phyloP scores from a whole-genome alignment of 768 basidiomycete genomes.

The Boletus sp. region DNA sequence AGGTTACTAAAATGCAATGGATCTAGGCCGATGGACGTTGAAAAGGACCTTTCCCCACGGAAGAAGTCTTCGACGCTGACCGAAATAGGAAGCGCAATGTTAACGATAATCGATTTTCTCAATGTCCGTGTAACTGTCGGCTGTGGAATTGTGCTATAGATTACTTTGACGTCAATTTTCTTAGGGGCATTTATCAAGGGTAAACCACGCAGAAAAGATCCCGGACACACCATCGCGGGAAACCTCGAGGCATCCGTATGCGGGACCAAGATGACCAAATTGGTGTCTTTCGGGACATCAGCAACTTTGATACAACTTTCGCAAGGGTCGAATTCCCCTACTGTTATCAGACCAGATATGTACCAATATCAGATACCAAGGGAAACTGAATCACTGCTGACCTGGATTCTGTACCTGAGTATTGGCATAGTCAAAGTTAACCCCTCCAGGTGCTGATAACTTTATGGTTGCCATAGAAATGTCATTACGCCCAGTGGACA shows the following conservation, averaged over 20 bases:
- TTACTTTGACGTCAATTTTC: slow-evolving; percentile 67
- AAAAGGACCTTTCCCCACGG: slow-evolving; percentile 66
- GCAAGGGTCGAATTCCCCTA: slow-evolving; percentile 34
- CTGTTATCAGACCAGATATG: slow-evolving; percentile 14
- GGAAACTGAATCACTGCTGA: slow-evolving; percentile 13
- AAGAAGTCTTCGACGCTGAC: slow-evolving; percentile 98
- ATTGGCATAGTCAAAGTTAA: slow-evolving; percentile 43
- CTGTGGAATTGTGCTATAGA: slow-evolving; percentile 61
- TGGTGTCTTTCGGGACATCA: slow-evolving; percentile 46
- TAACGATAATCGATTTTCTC: slow-evolving; percentile 51
- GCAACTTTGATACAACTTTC: slow-evolving; percentile 44
- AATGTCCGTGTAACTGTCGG: slow-evolving; percentile 52
- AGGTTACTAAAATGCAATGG: not conserved
- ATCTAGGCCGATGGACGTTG: not conserved
- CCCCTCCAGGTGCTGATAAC: slow-evolving; percentile 52
- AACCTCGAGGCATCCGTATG: slow-evolving; percentile 64
- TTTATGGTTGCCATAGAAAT: slow-evolving; percentile 52
- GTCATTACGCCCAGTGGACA: slow-evolving; percentile 71
- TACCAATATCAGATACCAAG: not conserved
- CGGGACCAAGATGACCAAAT: slow-evolving; percentile 53
- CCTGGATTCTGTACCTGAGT: slow-evolving; percentile 38
- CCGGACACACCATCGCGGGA: slow-evolving; percentile 52
- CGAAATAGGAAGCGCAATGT: slow-evolving; percentile 74
- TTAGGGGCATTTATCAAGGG: slow-evolving; percentile 25
- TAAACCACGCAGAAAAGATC: not conserved